Evolutionary conservation across 73 alveolate species (phyloP).

Genomic region (Tetrahymena thermophila): DNA sequence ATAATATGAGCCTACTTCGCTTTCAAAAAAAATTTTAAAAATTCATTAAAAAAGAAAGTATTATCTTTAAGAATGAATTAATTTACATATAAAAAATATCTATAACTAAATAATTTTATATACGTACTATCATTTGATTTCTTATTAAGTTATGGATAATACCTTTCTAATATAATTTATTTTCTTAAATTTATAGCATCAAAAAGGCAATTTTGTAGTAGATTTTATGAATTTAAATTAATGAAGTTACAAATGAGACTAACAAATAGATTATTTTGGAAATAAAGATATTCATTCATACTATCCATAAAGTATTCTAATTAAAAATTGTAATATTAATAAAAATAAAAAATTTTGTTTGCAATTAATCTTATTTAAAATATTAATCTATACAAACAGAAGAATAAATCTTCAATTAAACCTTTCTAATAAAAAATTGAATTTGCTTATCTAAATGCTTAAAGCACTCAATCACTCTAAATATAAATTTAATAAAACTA

Average conservation of each 20-base stretch:
- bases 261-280: not conserved
- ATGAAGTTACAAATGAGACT: not conserved
- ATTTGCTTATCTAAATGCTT: not conserved
- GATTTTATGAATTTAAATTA: not conserved
- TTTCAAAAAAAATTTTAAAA: too few relatives aligned
- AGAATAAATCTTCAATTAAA: not conserved
- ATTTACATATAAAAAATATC: not conserved
- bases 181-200: too few relatives aligned
- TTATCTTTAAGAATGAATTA: not conserved
- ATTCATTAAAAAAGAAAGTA: not conserved
- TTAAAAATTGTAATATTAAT: too few relatives aligned
- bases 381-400: not conserved
- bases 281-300: not conserved
- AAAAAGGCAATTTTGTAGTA: not conserved
- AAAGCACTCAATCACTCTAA: not conserved
- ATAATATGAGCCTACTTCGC: too few relatives aligned
- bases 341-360: not conserved
- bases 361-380: not conserved
- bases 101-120: not conserved
- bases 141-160: too few relatives aligned
- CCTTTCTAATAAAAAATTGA: too few relatives aligned
- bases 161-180: too few relatives aligned
- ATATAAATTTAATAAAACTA: too few relatives aligned
- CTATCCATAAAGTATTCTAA: not conserved
- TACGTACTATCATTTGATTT: not conserved